Evolutionary conservation across 768 basidiomycete species (phyloP).

Genomic region (Coprinopsis strossmayeri): DNA sequence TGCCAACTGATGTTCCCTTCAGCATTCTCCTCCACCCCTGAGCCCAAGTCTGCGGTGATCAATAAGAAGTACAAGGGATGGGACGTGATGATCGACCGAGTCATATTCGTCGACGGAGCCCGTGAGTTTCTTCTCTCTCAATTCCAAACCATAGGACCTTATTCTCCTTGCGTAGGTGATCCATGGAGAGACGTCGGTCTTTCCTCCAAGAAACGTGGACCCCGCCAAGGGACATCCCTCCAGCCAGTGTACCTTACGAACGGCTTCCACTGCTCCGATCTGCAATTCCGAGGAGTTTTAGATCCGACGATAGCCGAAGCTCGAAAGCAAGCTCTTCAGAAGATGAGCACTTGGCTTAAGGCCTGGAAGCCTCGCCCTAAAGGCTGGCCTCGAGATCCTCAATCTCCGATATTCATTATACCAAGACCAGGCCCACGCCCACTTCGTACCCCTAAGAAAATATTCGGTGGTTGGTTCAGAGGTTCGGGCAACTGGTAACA

Average conservation of each 20-base stretch:
- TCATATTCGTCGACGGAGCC: conserved; percentile 67
- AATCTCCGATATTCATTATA: not conserved
- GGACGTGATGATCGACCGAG: conserved; percentile 46
- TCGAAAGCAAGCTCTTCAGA: conserved; percentile 43
- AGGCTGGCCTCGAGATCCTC: not conserved
- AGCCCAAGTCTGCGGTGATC: conserved; percentile 34
- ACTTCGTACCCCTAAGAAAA: not conserved
- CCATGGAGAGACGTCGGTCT: conserved; percentile 69
- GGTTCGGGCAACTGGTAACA: not conserved
- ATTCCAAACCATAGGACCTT: not conserved
- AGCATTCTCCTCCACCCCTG: conserved; percentile 43
- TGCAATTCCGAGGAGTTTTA: conserved; percentile 33
- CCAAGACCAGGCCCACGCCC: not conserved
- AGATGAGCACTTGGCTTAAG: conserved; percentile 51
- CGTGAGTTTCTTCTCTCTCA: conserved; percentile 36
- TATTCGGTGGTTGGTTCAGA: not conserved
- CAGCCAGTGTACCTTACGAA: conserved; percentile 55
- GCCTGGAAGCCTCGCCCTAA: conserved; percentile 1
- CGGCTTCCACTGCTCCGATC: conserved; percentile 66
- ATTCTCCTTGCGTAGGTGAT: conserved; percentile 38
- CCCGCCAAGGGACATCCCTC: conserved; percentile 35
- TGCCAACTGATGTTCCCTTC: conserved; percentile 62
- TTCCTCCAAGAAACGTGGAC: conserved; percentile 44
- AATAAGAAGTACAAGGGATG: conserved; percentile 55
- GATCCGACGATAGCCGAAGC: conserved; percentile 50